A percentile compares a stretch with the other conserved stretches of the same genome.
These are phyloP conservation scores for Sideroxylon spinosum DNA, from an alignment of 179 eudicot species.

Conservation along the genomic window DNA sequence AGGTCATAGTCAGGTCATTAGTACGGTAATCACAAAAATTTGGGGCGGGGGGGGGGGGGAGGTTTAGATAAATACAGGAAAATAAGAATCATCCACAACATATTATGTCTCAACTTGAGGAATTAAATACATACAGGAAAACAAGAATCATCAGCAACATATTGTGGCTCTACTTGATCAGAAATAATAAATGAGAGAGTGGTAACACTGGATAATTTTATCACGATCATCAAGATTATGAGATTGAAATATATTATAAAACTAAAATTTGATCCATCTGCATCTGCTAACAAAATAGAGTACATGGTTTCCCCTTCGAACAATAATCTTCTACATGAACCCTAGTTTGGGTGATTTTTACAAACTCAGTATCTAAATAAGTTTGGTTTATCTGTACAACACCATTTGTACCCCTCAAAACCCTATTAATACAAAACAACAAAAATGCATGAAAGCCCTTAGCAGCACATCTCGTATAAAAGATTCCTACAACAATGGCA, in stretches of 20 bases:
- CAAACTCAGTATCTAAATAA: background rate
- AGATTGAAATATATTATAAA: conserved; percentile 8
- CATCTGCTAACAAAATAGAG: background rate
- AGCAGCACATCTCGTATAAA: background rate
- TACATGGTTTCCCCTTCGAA: background rate
- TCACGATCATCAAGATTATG: background rate
- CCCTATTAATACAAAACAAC: background rate
- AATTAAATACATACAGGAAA: background rate
- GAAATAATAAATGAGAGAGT: background rate
- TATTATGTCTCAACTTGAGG: background rate
- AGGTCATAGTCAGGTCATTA: background rate
- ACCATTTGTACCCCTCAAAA: background rate
- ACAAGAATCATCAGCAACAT: background rate
- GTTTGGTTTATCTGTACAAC: background rate
- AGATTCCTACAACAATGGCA: background rate
- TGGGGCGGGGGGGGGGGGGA: too few relatives aligned
- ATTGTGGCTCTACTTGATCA: background rate
- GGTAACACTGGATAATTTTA: background rate
- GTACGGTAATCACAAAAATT: background rate
- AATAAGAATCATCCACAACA: background rate
- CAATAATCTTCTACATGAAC: background rate
- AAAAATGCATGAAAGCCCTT: background rate
- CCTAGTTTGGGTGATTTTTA: background rate
- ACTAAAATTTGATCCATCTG: background rate
- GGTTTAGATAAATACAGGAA: background rate